These are phyloP conservation scores for Aspergillus sclerotioniger DNA, from an alignment of 495 filamentous ascomycete genomes.

Conservation along the genomic window DNA sequence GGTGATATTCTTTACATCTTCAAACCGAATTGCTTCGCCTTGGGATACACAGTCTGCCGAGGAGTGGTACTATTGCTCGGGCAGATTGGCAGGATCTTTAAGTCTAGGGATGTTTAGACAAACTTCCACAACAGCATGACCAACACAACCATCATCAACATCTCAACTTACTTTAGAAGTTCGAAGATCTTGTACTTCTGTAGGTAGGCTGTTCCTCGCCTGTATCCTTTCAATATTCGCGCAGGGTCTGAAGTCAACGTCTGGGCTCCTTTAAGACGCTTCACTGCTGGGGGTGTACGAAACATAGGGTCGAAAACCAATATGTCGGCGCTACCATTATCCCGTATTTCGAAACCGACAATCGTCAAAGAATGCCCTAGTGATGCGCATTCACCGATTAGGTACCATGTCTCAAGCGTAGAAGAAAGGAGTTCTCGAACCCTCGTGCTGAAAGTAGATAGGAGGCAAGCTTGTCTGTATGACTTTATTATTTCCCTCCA, in stretches of 20 bases:
- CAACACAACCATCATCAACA: background rate
- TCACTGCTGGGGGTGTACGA: slow-evolving; percentile 63
- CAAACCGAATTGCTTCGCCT: too few species aligned
- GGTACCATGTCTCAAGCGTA: background rate
- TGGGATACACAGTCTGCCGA: too few species aligned
- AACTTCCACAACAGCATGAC: background rate
- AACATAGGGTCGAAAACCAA: slow-evolving; percentile 91
- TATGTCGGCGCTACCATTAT: slow-evolving; percentile 64
- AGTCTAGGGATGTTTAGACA: too few species aligned
- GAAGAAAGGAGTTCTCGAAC: slow-evolving; percentile 36
- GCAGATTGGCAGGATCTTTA: too few species aligned
- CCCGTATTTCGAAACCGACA: slow-evolving; percentile 73
- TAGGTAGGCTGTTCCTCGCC: slow-evolving; percentile 64
- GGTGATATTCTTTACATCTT: too few species aligned
- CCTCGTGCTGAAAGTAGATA: slow-evolving; percentile 86
- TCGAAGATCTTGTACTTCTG: slow-evolving; percentile 74
- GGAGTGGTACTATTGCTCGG: too few species aligned
- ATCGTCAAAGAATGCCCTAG: slow-evolving; percentile 90
- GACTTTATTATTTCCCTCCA: slow-evolving; percentile 50
- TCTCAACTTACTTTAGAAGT: slow-evolving; percentile 60
- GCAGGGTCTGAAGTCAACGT: slow-evolving; percentile 49
- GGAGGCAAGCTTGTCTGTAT: slow-evolving; percentile 69
- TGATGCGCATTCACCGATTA: background rate
- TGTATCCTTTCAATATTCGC: slow-evolving; percentile 65
- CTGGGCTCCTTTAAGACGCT: slow-evolving; percentile 48